Percentiles rank a stretch among this genome's conserved stretches.
phyloP scores from a whole-genome alignment of 2,329 filamentous ascomycete genomes.

The Cordyceps militaris region DNA sequence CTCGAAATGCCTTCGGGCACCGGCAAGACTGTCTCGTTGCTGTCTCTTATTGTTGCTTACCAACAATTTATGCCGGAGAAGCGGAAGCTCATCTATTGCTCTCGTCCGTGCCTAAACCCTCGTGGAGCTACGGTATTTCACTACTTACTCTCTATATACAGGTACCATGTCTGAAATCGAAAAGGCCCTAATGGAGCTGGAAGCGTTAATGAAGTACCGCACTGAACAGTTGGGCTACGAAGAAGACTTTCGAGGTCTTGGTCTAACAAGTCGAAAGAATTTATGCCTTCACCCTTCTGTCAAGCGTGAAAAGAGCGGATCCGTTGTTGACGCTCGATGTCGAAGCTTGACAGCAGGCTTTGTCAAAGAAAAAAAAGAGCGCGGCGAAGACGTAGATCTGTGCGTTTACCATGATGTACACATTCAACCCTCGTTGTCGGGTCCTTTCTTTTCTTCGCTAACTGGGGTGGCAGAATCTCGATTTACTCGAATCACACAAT shows the following conservation, averaged over 20 bases:
- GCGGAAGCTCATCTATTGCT: conserved; percentile 96
- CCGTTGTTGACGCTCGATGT: conserved; percentile 90
- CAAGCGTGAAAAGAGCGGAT: conserved; percentile 91
- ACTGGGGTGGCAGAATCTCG: conserved; percentile 61
- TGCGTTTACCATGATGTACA: conserved; percentile 90
- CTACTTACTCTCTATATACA: conserved; percentile 21
- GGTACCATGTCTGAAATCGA: conserved; percentile 99
- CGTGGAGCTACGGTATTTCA: neutral
- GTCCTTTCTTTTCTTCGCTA: neutral
- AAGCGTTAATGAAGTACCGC: conserved; percentile 91
- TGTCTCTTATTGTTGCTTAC: conserved; percentile 94
- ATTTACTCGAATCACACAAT: conserved; percentile 90
- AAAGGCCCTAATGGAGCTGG: conserved; percentile 87
- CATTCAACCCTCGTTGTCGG: neutral
- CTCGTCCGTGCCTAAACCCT: conserved; percentile 47
- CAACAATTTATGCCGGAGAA: conserved; percentile 91
- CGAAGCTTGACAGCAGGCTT: conserved; percentile 93
- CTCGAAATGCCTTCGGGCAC: conserved; percentile 99
- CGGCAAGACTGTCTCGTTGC: conserved; percentile 90
- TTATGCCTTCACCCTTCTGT: conserved; percentile 93
- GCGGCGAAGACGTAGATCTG: conserved; percentile 86
- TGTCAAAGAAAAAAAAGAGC: conserved; percentile 94
- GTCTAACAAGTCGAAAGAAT: conserved; percentile 94
- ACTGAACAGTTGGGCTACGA: conserved; percentile 79
- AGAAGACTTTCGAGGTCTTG: conserved; percentile 89